These are phyloP conservation scores for Dryadomyces quercus-mongolicae DNA, from an alignment of 2,329 filamentous ascomycete genomes.

Conservation along the genomic window DNA sequence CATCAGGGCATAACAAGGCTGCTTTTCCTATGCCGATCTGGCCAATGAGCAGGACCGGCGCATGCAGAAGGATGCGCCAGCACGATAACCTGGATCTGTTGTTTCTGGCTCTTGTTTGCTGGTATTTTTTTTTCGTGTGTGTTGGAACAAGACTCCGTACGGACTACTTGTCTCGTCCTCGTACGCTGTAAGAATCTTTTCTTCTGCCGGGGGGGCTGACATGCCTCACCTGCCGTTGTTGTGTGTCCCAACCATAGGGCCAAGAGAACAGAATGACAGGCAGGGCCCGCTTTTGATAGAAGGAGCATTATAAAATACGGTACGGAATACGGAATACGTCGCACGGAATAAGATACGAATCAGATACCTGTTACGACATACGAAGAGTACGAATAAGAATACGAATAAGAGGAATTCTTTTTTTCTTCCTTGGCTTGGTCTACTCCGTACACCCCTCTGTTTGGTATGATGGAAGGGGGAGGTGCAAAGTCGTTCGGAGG, in stretches of 20 bases:
- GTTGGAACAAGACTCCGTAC: too few relatives aligned
- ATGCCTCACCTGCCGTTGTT: too few relatives aligned
- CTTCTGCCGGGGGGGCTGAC: too few relatives aligned
- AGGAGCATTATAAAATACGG: neutral
- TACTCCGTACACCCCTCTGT: neutral
- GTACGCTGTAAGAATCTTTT: too few relatives aligned
- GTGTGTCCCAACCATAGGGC: too few relatives aligned
- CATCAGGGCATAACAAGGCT: conserved; percentile 3
- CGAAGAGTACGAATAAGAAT: too few relatives aligned
- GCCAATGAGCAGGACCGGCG: neutral
- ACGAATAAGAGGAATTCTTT: neutral
- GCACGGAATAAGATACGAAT: too few relatives aligned
- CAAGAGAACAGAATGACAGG: too few relatives aligned
- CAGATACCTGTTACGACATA: too few relatives aligned
- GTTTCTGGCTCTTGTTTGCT: neutral
- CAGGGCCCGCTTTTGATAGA: neutral
- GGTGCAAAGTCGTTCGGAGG: neutral
- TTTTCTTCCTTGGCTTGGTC: neutral
- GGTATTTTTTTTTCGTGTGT: neutral
- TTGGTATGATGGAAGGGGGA: neutral
- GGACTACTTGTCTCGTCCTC: too few relatives aligned
- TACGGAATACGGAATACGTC: too few relatives aligned
- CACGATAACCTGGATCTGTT: neutral
- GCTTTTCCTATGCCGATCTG: neutral
- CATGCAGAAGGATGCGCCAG: neutral